Evolutionary conservation across 2,329 filamentous ascomycete genomes (phyloP).

Genomic region (Aspergillus clavatus): DNA sequence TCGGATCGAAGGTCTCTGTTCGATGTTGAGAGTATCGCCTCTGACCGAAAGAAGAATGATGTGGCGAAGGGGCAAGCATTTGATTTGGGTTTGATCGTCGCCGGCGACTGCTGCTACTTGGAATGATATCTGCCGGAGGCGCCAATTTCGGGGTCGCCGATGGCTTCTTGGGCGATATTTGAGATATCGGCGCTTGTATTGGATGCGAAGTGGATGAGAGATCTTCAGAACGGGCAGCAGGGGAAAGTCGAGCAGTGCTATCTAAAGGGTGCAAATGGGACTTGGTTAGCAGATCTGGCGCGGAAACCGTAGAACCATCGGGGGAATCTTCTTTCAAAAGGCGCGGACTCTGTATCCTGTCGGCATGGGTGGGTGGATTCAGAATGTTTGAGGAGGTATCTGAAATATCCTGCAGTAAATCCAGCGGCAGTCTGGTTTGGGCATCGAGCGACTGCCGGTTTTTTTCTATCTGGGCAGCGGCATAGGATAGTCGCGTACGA

Average conservation of each 20-base stretch:
- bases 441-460: slow-evolving; percentile 72
- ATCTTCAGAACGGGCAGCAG: slow-evolving; percentile 10
- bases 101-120: slow-evolving; percentile 29
- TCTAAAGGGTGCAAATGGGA: slow-evolving; percentile 10
- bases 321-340: slow-evolving; percentile 21
- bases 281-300: slow-evolving; percentile 15
- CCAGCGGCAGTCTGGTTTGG: slow-evolving; percentile 70
- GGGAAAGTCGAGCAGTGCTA: slow-evolving; percentile 9
- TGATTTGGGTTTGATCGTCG: slow-evolving; percentile 38
- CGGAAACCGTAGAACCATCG: slow-evolving; percentile 18
- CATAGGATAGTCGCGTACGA: slow-evolving; percentile 80
- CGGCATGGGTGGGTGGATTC: slow-evolving; percentile 51
- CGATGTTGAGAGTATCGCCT: slow-evolving; percentile 33
- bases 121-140: slow-evolving; percentile 41
- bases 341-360: slow-evolving; percentile 23
- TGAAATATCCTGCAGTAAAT: slow-evolving; percentile 65
- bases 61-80: slow-evolving; percentile 12
- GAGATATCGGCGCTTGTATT: slow-evolving; percentile 14
- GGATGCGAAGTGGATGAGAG: slow-evolving; percentile 11
- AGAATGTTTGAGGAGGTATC: slow-evolving; percentile 54
- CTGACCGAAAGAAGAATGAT: slow-evolving; percentile 25
- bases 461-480: slow-evolving; percentile 88
- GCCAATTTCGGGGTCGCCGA: slow-evolving; percentile 34
- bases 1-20: slow-evolving; percentile 14
- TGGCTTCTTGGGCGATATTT: slow-evolving; percentile 16